Evolutionary conservation across 768 basidiomycete genomes (phyloP).

Genomic region (Coprinopsis marcescibilis): DNA sequence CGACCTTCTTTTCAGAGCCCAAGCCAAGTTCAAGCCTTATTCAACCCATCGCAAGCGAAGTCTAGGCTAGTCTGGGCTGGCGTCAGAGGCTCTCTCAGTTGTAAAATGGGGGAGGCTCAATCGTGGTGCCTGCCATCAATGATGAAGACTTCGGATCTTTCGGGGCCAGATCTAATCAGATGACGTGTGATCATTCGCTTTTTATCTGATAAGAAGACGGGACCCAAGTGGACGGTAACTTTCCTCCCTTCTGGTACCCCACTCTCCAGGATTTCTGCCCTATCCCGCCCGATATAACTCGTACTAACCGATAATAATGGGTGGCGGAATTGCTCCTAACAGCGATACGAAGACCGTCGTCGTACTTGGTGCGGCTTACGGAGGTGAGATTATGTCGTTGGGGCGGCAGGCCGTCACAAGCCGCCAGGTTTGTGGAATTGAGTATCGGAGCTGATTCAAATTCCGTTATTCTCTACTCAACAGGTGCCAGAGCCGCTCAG

Average conservation of each 20-base stretch:
- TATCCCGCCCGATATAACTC: neutral
- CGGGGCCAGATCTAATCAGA: neutral
- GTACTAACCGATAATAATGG: slow-evolving; percentile 12
- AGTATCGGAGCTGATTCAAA: no score
- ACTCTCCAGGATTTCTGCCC: neutral
- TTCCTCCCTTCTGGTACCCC: neutral
- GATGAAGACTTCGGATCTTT: neutral
- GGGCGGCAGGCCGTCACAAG: no score
- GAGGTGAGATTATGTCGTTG: slow-evolving; percentile 27
- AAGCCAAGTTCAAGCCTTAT: no score
- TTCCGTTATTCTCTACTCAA: neutral
- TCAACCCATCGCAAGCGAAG: no score
- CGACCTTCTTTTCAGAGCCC: no score
- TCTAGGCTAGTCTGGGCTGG: no score
- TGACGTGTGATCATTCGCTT: neutral
- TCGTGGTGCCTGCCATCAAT: no score
- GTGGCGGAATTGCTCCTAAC: slow-evolving; percentile 17
- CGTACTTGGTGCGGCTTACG: slow-evolving; percentile 52
- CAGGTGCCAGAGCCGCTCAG: slow-evolving; percentile 46
- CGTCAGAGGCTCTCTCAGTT: no score
- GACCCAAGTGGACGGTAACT: neutral
- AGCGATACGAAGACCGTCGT: slow-evolving; percentile 35
- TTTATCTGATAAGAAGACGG: slow-evolving; percentile 1
- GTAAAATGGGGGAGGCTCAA: no score
- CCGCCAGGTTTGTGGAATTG: no score